Base-by-base conservation (phyloP, 352 stramenopile genomes). In the Peronospora farinosa region DNA sequence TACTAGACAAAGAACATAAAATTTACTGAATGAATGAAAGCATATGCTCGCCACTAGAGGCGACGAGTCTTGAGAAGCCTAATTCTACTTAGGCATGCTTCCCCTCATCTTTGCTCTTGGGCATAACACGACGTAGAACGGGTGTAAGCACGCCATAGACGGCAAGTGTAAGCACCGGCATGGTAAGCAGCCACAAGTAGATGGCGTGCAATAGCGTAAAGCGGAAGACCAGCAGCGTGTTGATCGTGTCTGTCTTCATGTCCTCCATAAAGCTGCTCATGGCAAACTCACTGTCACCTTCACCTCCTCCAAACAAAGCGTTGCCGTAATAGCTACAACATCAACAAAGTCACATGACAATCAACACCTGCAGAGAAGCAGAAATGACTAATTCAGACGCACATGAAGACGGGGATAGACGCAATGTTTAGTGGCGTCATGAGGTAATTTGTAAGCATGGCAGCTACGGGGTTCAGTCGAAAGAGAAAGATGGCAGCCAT, bases 371-470 rank as follows among this genome's bases (percentile, higher is more conserved):
- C n/a, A 25, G 36, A 31, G 3, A 12, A 9, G n/a, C 23, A 35
- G 7, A 39, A 19, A 13, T 44, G n/a, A 16, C 38, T 3, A 27
- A 23, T 19, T 11, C 13, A 1, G 1, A 68, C 74, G 27, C 50
- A 92, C 80, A 92, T 88, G 63, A 89, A 92, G 19, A 88, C 41
- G 11, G 80, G 80, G 13, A 92, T 63, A 0, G 68, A 76, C 40
- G 76, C 76, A 47, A 92, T 78, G 54, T 92, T 92, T 33, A 92
- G 65, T 5, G 80, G 80, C 39, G 80, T 89, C 41, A 71, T 70
- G 25, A 89, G 66, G 59, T 89, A 89, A 54, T 92, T 89, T 2
- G 77, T 88, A 48, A 89, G 74, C 80, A 92, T 89, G 21, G 80
- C 72, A 6, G 80, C 80, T 43, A 89, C 74, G 8, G 80, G 72